Base-by-base conservation (phyloP, 2,329 filamentous ascomycete genomes). In the Penicillium sp. region DNA sequence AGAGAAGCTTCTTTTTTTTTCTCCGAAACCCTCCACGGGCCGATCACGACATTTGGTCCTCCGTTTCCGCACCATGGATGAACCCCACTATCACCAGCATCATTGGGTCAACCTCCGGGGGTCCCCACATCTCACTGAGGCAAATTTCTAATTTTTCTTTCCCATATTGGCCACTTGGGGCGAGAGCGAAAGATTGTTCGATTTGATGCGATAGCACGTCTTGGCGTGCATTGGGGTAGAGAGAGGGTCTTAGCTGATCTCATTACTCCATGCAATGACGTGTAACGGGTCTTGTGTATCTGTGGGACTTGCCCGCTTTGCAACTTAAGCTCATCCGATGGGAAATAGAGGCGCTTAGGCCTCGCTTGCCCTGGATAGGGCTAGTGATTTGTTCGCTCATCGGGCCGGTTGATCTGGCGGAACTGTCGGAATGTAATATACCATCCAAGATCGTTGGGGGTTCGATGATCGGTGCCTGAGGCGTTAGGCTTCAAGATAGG, bases 31-130 rank as follows among this genome's bases (percentile, higher is more conserved):
- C 42, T 36, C 42, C 38, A 33, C 47, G 41, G 50, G 42, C 52
- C 12, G 51, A 59, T 57, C 55, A 62, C 57, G 57, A 61, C 57
- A 60, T 59, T 26, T 26, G 33, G 42, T 31, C 12, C 33, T 38
- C 39, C 29, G 45, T 45, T 26, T 13, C 45, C 41, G 48, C 43
- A 50, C 45, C 51, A 47, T 18, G 51, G 16, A 42, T 42, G 10
- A 2, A 31, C 23, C 54, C 59, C 60, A 63, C 60, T 24, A 21
- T 41, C 26, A n/a, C n/a, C 12, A 42, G 43, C 15, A 9, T 51
- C 34, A 62, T 62, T 63, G 60, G 60, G 18, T 21, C 16, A 28
- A 36, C 24, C 26, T 21, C 34, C 44, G n/a, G 21, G 42, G 31
- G 15, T 47, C 48, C 33, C 53, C 59, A 59, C 56, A 50, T 52